These are phyloP conservation scores for Medicago truncatula DNA, from an alignment of 306 rosid genomes.

Conservation along the genomic window DNA sequence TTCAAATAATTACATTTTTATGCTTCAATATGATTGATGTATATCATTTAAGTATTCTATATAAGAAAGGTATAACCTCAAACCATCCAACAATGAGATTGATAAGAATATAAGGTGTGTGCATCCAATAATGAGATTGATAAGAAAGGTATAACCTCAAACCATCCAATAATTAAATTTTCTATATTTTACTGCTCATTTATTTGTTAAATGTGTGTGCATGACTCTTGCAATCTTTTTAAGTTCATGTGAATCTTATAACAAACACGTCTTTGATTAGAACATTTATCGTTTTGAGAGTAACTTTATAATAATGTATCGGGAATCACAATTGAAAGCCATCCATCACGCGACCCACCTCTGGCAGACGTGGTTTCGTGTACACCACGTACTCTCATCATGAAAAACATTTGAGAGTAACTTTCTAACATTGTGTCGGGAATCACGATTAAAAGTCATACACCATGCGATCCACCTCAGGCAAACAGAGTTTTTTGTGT, in stretches of 20 bases:
- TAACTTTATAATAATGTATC: not conserved
- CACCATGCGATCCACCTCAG: not conserved
- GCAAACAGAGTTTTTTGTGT: not conserved
- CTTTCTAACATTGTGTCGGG: not conserved
- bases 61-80: too few species aligned
- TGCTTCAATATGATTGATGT: slow-evolving; percentile 22
- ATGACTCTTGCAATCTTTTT: not conserved
- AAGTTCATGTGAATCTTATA: not conserved
- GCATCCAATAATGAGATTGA: too few species aligned
- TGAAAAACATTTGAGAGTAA: not conserved
- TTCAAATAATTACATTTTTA: slow-evolving; percentile 26
- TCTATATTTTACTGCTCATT: not conserved
- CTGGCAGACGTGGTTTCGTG: not conserved
- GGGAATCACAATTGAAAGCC: not conserved
- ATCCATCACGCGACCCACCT: not conserved
- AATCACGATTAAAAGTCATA: not conserved
- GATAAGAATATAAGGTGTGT: too few species aligned
- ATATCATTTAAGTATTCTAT: not conserved
- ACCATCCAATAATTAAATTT: not conserved
- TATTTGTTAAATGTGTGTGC: not conserved
- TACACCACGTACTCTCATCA: not conserved
- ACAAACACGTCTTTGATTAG: not conserved
- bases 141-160: too few species aligned
- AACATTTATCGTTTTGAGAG: not conserved
- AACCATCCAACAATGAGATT: too few species aligned